phyloP scores from a whole-genome alignment of 2,329 filamentous ascomycete species.

The Fusarium sublunatum region DNA sequence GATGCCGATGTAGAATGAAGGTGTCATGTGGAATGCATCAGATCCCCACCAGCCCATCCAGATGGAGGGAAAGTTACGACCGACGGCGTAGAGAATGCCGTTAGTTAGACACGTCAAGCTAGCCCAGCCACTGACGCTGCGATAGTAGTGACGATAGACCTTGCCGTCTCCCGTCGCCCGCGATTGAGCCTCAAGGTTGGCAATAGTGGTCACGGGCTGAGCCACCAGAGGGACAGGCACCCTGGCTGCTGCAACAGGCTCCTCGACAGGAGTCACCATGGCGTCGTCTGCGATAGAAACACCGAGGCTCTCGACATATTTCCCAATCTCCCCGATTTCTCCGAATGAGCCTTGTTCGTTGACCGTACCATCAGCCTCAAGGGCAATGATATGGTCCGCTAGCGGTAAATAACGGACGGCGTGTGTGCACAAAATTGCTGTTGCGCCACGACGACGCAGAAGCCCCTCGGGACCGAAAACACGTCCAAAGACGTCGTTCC shows the following conservation, averaged over 20 bases:
- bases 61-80: conserved; percentile 15
- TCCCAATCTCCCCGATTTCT: too few species aligned
- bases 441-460: neutral
- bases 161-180: conserved; percentile 12
- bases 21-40: neutral
- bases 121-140: conserved; percentile 5
- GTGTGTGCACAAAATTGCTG: conserved; percentile 3
- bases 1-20: conserved; percentile 23
- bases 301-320: neutral
- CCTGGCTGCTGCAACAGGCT: neutral
- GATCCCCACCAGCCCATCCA: conserved; percentile 41
- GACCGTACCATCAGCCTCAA: neutral
- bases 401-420: neutral
- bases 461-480: neutral
- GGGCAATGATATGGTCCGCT: neutral
- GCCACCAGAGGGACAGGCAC: neutral
- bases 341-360: too few species aligned
- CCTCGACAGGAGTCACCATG: neutral
- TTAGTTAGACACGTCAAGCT: conserved; percentile 1
- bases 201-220: neutral
- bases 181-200: neutral
- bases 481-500: neutral
- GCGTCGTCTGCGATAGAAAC: neutral
- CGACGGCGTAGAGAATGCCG: conserved; percentile 9
- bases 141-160: conserved; percentile 21